Percentiles rank a stretch among this genome's conserved stretches.
Conservation (phyloP, 495 filamentous ascomycete species). For the Aspergillus haitiensis region DNA sequence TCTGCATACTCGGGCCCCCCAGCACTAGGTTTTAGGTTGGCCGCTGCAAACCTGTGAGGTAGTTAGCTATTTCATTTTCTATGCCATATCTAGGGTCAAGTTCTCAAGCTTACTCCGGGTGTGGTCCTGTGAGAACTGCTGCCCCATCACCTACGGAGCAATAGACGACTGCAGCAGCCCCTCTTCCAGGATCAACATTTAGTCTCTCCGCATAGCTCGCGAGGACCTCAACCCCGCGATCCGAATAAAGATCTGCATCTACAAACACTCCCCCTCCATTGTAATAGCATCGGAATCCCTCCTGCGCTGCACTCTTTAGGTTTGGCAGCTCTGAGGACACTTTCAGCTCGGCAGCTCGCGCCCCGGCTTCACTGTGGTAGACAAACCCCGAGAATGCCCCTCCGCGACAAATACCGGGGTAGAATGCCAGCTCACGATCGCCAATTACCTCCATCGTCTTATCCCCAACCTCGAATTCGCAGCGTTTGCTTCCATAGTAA, state of each 20-base stretch:
- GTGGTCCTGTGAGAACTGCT: slow-evolving; percentile 80
- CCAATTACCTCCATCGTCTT: slow-evolving; percentile 82
- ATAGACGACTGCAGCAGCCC: slow-evolving; percentile 77
- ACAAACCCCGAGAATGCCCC: slow-evolving; percentile 87
- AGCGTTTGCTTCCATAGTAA: slow-evolving; percentile 78
- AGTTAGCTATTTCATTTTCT: slow-evolving; percentile 2
- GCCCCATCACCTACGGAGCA: slow-evolving; percentile 83
- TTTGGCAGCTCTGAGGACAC: slow-evolving; percentile 62
- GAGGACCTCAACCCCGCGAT: slow-evolving; percentile 72
- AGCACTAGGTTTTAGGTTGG: slow-evolving; percentile 66
- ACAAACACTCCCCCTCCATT: slow-evolving; percentile 98
- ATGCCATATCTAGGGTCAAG: not conserved
- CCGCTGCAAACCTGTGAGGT: slow-evolving; percentile 70
- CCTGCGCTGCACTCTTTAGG: slow-evolving; percentile 51
- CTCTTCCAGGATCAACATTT: slow-evolving; percentile 73
- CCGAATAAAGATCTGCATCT: slow-evolving; percentile 62
- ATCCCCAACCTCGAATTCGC: slow-evolving; percentile 90
- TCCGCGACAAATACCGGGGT: slow-evolving; percentile 80
- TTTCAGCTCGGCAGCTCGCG: slow-evolving; percentile 67
- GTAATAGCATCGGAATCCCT: slow-evolving; percentile 76
- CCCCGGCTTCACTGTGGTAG: slow-evolving; percentile 86
- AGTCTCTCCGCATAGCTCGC: slow-evolving; percentile 76
- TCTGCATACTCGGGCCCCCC: slow-evolving; percentile 64
- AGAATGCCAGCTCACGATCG: slow-evolving; percentile 82
- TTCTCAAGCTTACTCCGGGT: slow-evolving; percentile 74